Evolutionary conservation across 2,329 filamentous ascomycete species (phyloP).

Genomic region (Penicillium sp.): DNA sequence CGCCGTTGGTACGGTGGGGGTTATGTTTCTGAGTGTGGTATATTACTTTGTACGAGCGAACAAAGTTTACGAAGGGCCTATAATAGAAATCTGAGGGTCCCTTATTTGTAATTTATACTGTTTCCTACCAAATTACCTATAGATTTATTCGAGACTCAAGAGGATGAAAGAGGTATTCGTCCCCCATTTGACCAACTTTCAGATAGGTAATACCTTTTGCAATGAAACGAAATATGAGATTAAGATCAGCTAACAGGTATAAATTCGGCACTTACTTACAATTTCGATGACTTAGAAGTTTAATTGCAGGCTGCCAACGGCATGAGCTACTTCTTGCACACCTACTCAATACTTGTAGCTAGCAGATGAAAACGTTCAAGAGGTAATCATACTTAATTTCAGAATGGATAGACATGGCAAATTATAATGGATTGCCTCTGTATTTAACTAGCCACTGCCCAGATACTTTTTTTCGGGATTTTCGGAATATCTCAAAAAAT

Average conservation of each 20-base stretch:
- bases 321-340: neutral
- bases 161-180: neutral
- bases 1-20: conserved; percentile 36
- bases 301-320: too few relatives aligned
- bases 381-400: neutral
- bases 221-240: neutral
- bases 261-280: neutral
- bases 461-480: neutral
- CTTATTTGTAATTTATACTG: neutral
- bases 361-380: neutral
- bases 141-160: neutral
- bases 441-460: neutral
- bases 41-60: conserved; percentile 36
- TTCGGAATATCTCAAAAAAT: neutral
- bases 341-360: neutral
- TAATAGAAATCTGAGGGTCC: conserved; percentile 18
- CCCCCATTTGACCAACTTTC: neutral
- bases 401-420: neutral
- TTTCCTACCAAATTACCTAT: neutral
- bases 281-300: neutral
- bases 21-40: conserved; percentile 33
- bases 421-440: neutral
- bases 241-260: neutral
- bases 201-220: neutral
- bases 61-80: conserved; percentile 28